These are phyloP conservation scores for Coniochaeta pulveracea DNA, from an alignment of 2,329 filamentous ascomycete species.

Conservation along the genomic window DNA sequence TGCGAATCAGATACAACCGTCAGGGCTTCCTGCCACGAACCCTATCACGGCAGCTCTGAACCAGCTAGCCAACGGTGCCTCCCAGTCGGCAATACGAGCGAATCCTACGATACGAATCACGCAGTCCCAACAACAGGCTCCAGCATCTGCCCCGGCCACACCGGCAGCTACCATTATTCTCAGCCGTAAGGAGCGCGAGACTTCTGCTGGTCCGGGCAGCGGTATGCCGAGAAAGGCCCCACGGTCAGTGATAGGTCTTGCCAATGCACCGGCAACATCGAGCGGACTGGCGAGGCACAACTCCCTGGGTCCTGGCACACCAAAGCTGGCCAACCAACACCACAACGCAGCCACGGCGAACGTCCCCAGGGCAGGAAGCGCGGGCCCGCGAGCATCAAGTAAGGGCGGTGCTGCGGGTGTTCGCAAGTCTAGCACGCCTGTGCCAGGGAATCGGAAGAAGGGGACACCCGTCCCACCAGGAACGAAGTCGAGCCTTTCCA, in stretches of 20 bases:
- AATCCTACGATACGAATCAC: conserved; percentile 36
- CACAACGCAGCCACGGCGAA: conserved; percentile 12
- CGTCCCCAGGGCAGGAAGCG: conserved; percentile 38
- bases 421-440: conserved; percentile 36
- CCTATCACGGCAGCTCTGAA: conserved; percentile 24
- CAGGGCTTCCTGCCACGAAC: conserved; percentile 30
- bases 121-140: conserved; percentile 35
- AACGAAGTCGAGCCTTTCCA: conserved; percentile 48
- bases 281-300: conserved; percentile 51
- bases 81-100: conserved; percentile 28
- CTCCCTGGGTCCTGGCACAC: conserved; percentile 51
- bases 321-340: conserved; percentile 28
- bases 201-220: conserved; percentile 43
- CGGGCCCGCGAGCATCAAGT: conserved; percentile 41
- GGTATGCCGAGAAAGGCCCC: conserved; percentile 39
- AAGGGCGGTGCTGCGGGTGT: conserved; percentile 30
- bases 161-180: conserved; percentile 50
- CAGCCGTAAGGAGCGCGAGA: conserved; percentile 43
- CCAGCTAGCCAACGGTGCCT: conserved; percentile 25
- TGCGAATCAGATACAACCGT: conserved; percentile 33
- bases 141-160: conserved; percentile 47
- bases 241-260: conserved; percentile 33
- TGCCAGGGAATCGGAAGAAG: conserved; percentile 34
- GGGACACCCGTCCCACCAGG: conserved; percentile 20
- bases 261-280: conserved; percentile 36